Percentiles rank a stretch among this genome's conserved stretches.
phyloP scores from a whole-genome alignment of 768 basidiomycete genomes.

The Suillus cothurnatus region DNA sequence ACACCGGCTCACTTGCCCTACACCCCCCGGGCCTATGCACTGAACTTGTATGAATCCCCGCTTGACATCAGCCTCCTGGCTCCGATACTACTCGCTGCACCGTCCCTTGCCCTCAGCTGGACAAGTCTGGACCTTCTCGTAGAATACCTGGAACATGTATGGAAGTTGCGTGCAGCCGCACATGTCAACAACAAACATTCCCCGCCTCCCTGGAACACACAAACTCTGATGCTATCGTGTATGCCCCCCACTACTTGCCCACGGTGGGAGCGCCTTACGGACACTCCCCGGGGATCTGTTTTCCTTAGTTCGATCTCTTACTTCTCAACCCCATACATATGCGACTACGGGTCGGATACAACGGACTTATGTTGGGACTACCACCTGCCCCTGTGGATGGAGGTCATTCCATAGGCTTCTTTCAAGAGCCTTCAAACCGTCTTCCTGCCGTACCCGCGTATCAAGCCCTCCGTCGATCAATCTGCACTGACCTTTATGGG shows the following conservation, averaged over 20 bases:
- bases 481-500: neutral
- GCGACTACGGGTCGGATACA: neutral
- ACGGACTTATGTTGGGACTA: neutral
- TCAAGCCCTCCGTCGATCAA: neutral
- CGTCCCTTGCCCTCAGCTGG: conserved; percentile 34
- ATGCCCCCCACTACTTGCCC: conserved; percentile 36
- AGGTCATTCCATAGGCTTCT: conserved; percentile 32
- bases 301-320: conserved; percentile 42
- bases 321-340: conserved; percentile 10
- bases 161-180: neutral
- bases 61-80: conserved; percentile 20
- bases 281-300: conserved; percentile 29
- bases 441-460: neutral
- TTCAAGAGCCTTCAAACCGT: conserved; percentile 30
- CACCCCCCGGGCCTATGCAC: neutral
- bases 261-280: conserved; percentile 25
- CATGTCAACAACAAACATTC: conserved; percentile 18
- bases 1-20: neutral
- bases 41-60: conserved; percentile 9
- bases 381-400: conserved; percentile 18
- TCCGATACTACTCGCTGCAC: conserved; percentile 10
- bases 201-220: conserved; percentile 24
- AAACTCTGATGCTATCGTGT: conserved; percentile 37
- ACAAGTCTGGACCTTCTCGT: conserved; percentile 37
- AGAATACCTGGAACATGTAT: conserved; percentile 28